Percentiles rank a stretch among this genome's conserved stretches.
phyloP scores from a whole-genome alignment of 202 grass and related monocot species.

The Digitaria exilis region DNA sequence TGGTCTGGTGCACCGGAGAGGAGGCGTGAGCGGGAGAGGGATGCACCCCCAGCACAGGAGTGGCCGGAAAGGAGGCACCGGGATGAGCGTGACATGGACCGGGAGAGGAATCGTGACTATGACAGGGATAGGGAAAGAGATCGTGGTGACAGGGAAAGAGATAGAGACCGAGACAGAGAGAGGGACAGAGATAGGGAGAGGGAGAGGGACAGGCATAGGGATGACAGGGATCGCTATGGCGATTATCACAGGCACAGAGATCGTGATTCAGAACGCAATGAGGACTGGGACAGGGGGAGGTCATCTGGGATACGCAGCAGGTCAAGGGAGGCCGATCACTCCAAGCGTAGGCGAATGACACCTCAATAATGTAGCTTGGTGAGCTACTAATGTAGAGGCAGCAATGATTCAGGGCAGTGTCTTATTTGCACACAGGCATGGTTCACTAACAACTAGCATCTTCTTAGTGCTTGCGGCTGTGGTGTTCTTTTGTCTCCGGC shows the following conservation, averaged over 20 bases:
- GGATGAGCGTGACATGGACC: slow-evolving; percentile 52
- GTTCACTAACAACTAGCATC: slow-evolving; percentile 44
- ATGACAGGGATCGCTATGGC: slow-evolving; percentile 62
- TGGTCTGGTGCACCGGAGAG: slow-evolving; percentile 54
- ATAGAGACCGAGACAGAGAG: slow-evolving; percentile 53
- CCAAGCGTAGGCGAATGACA: slow-evolving; percentile 62
- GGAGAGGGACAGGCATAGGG: slow-evolving; percentile 51
- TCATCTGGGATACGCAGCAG: slow-evolving; percentile 65
- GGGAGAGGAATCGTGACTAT: slow-evolving; percentile 57
- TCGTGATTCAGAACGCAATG: slow-evolving; percentile 51
- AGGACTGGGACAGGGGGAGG: slow-evolving; percentile 63
- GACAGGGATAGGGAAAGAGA: slow-evolving; percentile 63
- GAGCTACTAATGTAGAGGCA: slow-evolving; percentile 32
- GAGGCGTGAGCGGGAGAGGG: slow-evolving; percentile 53
- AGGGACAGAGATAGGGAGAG: slow-evolving; percentile 52
- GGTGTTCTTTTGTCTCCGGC: slow-evolving; percentile 40
- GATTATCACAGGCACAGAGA: slow-evolving; percentile 61
- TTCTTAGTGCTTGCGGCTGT: slow-evolving; percentile 46
- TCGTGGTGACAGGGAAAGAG: slow-evolving; percentile 60
- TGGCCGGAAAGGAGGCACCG: slow-evolving; percentile 60
- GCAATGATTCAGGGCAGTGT: slow-evolving; percentile 16
- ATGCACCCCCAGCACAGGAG: slow-evolving; percentile 48
- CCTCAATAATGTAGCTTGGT: slow-evolving; percentile 45
- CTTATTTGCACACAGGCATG: slow-evolving; percentile 38
- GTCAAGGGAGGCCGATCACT: slow-evolving; percentile 66